These are phyloP conservation scores for Sporodiniella umbellata DNA, from an alignment of 371 early-diverging fungal species.

Conservation along the genomic window DNA sequence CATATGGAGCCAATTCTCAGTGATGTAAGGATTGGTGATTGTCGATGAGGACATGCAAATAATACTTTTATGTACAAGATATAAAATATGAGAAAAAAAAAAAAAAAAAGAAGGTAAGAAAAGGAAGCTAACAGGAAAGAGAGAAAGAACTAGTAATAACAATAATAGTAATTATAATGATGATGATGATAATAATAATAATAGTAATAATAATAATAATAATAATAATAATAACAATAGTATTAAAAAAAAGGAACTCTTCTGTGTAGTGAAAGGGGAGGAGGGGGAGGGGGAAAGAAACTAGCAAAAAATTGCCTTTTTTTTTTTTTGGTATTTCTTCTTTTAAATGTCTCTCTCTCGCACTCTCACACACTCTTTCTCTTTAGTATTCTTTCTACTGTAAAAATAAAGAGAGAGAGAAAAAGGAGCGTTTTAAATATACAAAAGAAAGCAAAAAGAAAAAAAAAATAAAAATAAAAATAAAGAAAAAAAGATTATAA, in stretches of 20 bases:
- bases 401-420: background rate
- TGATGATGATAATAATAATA: too few species aligned
- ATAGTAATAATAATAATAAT: too few species aligned
- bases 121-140: too few species aligned
- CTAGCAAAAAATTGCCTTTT: background rate
- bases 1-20: slow-evolving; percentile 44
- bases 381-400: background rate
- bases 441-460: background rate
- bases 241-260: background rate
- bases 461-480: background rate
- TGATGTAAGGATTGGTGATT: slow-evolving; percentile 32
- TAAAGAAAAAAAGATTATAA: background rate
- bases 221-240: too few species aligned
- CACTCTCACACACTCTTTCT: too few species aligned
- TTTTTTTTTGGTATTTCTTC: background rate
- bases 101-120: too few species aligned
- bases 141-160: too few species aligned
- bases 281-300: background rate
- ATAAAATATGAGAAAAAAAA: too few species aligned
- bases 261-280: background rate
- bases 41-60: slow-evolving; percentile 44
- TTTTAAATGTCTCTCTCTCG: too few species aligned
- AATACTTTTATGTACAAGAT: slow-evolving; percentile 1
- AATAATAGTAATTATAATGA: too few species aligned
- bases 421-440: background rate